Base-by-base conservation (phyloP, 1,284 basidiomycete genomes). In the Tylopilus sp. region DNA sequence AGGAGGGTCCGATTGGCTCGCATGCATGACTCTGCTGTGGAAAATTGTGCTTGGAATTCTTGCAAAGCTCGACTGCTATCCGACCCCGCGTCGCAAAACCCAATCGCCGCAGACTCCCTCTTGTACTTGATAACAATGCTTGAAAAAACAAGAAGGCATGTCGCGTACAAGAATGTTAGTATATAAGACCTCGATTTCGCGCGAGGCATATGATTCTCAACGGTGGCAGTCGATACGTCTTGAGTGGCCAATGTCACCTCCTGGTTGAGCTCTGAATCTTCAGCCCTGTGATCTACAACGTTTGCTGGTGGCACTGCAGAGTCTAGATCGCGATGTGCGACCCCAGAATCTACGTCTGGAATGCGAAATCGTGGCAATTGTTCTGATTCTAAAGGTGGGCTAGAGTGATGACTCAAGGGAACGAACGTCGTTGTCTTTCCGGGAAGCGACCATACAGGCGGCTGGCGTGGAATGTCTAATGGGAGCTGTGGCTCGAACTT, bases 81-180 rank as follows among this genome's bases (percentile, higher is more conserved):
- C 42, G 69, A 77, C 7, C 77, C 81, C 10, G 81, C 70, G 59
- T 93, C 85, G 68, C 93, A 96, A 71, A 82, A 96, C 1, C 94
- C 93, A 58, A 93, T 82, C 2, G 75, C 67, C 1, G 83, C 70
- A 5, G 88, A 91, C 54, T 88, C 79, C 6, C 64, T 56, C 68
- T 88, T 88, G 71, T 80, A 85, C 26, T 76, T 72, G 56, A 74
- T 65, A 35, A 75, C 64, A 35, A 76, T 60, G 56, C 76, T 67
- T 15, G 74, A 70, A 24, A 71, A 57, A 44, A 71, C 62, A 14
- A 77, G 49, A 15, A 74, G 50, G 31, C 75, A 51, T 7, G 75
- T 59, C 54, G 63, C 40, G 52, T 77, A 38, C 63, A 78, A 14
- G 50, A 78, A 30, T 45, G 72, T 71, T 37, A 72, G 56, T 43